Evolutionary conservation across 2,329 filamentous ascomycete species (phyloP), one percentile per base, ranked within the genome.

Genomic region (Epichloe bromicola): DNA sequence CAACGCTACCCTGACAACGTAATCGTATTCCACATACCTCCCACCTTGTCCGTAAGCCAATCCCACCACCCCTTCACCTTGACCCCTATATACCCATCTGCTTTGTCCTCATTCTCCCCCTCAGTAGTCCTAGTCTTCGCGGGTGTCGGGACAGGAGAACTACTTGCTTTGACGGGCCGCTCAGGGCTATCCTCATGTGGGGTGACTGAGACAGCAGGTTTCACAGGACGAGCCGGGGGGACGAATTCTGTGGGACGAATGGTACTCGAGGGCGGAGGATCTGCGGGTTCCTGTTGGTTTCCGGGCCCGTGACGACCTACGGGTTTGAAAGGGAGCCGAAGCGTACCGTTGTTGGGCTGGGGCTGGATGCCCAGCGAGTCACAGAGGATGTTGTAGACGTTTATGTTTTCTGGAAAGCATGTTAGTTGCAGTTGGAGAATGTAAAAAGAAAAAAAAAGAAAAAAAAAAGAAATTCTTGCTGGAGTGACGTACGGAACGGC

Each of bases 381-480:
- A 64, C 91, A 96, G 43, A 97, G 69, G 55, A 97, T 87, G 61
- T 95, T 95, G 70, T 97, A 97, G 8, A 97, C 86, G 61, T 96
- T 86, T 53, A 81, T 90, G 57, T 97, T 97, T 78, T 96, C 86
- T 91, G 59, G 14, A 44, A 17, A 17, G 5, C 3, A 11, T 56
- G 62, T 68, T 63, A 68, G 56, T 44, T 17, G 26, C 10, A 17
- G 36, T 19, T 2, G n/a, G 15, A 40, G 14, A 39, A 38, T 5
- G 15, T 15, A 0, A 4, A 37, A 37, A 37, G 15, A 37, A 37
- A 37, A 12, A 15, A 15, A 15, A 37, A 37, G 6, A n/a, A 37
- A n/a, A n/a, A n/a, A n/a, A n/a, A n/a, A n/a, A n/a, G n/a, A n/a
- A n/a, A n/a, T n/a, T n/a, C n/a, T 19, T 30, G 8, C 48, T 30